Percentiles rank a stretch among this genome's conserved stretches.
Evolutionary conservation across 495 filamentous ascomycete species (phyloP).

Genomic region (Jackrogersella multiformis): DNA sequence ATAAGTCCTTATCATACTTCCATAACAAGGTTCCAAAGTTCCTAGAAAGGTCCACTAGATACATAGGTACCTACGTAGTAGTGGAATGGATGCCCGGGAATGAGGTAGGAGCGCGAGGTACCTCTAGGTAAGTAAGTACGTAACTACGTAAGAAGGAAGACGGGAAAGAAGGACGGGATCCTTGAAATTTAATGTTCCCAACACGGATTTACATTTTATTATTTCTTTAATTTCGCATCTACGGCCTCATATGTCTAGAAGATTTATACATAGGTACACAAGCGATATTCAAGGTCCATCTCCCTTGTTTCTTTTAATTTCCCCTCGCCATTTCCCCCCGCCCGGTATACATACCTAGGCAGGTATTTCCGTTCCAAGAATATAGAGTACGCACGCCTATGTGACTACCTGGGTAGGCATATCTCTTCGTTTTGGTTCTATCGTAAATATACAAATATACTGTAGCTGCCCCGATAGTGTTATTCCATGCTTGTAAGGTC

Average conservation of each 20-base stretch:
- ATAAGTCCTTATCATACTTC: too few species aligned
- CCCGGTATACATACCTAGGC: not conserved
- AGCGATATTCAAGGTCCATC: not conserved
- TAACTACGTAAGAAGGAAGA: not conserved
- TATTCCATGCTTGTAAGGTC: constrained; percentile 63
- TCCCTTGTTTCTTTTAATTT: constrained; percentile 1
- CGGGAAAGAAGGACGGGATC: not conserved
- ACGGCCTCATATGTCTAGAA: not conserved
- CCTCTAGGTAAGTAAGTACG: not conserved
- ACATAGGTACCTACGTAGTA: too few species aligned
- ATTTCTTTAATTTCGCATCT: not conserved
- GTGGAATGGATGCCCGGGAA: too few species aligned
- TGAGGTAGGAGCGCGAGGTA: too few species aligned
- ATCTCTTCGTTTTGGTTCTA: constrained; percentile 8
- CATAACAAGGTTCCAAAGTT: too few species aligned
- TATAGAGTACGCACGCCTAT: not conserved
- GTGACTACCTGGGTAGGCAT: too few species aligned
- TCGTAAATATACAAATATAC: constrained; percentile 22
- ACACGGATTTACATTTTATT: constrained; percentile 11
- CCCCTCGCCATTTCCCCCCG: constrained; percentile 4
- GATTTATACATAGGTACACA: constrained; percentile 16
- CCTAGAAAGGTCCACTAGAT: too few species aligned
- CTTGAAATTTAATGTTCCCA: constrained; percentile 2
- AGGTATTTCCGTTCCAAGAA: not conserved
- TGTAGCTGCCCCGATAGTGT: constrained; percentile 2